phyloP scores from a whole-genome alignment of 2,329 filamentous ascomycete species.

The Coniella lustricola region DNA sequence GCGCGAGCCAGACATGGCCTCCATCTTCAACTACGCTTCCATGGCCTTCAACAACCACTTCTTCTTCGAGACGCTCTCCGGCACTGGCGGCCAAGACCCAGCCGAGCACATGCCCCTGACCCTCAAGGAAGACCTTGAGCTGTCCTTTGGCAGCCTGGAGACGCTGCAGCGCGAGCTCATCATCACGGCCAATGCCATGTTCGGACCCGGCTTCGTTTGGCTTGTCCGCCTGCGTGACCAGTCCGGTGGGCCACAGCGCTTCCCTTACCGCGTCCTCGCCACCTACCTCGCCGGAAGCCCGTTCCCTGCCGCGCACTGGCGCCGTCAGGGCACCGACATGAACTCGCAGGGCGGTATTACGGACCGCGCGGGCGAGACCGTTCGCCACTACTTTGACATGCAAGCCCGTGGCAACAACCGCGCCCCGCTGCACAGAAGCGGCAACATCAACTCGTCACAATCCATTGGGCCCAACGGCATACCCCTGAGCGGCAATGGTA shows the following conservation, averaged over 20 bases:
- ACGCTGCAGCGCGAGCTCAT: constrained; percentile 75
- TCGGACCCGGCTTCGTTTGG: constrained; percentile 96
- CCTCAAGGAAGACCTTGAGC: constrained; percentile 54
- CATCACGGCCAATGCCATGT: constrained; percentile 79
- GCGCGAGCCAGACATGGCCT: constrained; percentile 68
- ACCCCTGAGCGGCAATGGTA: not conserved
- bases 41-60: constrained; percentile 90
- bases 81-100: constrained; percentile 38
- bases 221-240: constrained; percentile 53
- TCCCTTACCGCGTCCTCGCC: constrained; percentile 60
- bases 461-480: no score
- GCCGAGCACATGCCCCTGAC: constrained; percentile 20
- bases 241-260: constrained; percentile 22
- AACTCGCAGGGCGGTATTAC: constrained; percentile 48
- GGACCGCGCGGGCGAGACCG: constrained; percentile 24
- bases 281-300: constrained; percentile 92
- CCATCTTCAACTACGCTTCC: constrained; percentile 90
- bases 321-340: constrained; percentile 62
- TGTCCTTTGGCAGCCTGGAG: constrained; percentile 74
- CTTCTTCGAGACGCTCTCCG: constrained; percentile 60
- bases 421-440: constrained; percentile 22
- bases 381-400: constrained; percentile 34
- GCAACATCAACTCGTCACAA: constrained; percentile 18
- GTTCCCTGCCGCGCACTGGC: constrained; percentile 77
- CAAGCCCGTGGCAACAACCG: constrained; percentile 26